Base-by-base conservation (phyloP, 345 rosid species). In the Eucalyptus erythrocorys region DNA sequence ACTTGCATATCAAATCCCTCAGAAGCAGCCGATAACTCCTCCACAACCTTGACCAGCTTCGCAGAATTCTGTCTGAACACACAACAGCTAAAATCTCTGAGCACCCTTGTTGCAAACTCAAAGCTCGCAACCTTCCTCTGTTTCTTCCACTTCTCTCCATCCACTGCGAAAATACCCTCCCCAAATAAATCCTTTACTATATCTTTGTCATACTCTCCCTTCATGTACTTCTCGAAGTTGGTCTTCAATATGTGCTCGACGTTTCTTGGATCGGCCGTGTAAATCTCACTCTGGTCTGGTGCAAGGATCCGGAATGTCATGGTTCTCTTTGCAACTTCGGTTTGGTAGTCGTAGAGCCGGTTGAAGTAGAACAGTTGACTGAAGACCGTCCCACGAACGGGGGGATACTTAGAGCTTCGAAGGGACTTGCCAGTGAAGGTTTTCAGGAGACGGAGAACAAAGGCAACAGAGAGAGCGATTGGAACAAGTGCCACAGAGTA, bases 111-210 rank as follows among this genome's bases (percentile, higher is more conserved):
- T 1, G 97, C 95, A 85, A 97, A 97, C 93, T 97, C 97, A 40
- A 90, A 92, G 90, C 97, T 97, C 2, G 97, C 94, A 6, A 94
- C 91, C 94, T 96, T 97, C 89, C 99, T 93, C 91, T 97, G 99
- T 47, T 95, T 95, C 91, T 88, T 90, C 99, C 99, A 97, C 89
- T 92, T 95, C 5, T 95, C 96, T 34, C 99, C 98, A 88, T 97
- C 97, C 51, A 91, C 98, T 14, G 89, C 89, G 30, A 95, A 95
- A 10, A 97, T 95, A 22, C 99, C 99, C n/a, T 94, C 91, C 45
- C 99, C 99, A 7, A 96, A 87, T 87, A 97, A 91, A 86, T 96
- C 97, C 3, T 27, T 81, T 3, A 89, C 7, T 13, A 93, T 88
- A 43, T 90, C 92, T 8, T 88, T 88, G 85, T 88, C 82, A n/a